Conservation (phyloP, 2,329 filamentous ascomycete genomes). For the Aspergillus fumigatiaffinis region DNA sequence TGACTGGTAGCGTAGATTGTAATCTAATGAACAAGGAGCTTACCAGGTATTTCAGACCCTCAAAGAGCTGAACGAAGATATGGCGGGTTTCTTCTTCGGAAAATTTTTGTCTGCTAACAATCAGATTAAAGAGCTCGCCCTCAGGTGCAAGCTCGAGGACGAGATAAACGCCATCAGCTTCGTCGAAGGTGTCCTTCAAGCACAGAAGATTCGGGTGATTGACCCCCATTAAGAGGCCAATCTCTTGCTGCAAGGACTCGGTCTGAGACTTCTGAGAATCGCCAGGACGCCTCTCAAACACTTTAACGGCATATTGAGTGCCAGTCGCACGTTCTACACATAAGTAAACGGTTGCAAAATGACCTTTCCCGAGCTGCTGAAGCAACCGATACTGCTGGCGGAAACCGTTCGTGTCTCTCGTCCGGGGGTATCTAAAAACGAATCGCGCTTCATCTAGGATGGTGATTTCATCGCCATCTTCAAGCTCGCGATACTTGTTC, state of each 20-base stretch:
- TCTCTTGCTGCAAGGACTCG: constrained; percentile 88
- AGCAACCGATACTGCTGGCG: constrained; percentile 79
- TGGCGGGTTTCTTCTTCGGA: constrained; percentile 79
- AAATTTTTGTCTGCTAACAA: constrained; percentile 85
- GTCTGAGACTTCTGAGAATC: constrained; percentile 78
- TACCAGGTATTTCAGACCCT: constrained; percentile 93
- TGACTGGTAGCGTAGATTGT: not conserved
- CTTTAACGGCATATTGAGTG: constrained; percentile 83
- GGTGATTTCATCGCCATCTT: constrained; percentile 86
- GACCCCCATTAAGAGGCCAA: constrained; percentile 94
- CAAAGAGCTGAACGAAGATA: constrained; percentile 85
- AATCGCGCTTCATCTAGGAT: constrained; percentile 82
- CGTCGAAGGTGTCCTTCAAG: constrained; percentile 91
- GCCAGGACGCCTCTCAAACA: constrained; percentile 83
- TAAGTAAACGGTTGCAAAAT: constrained; percentile 90
- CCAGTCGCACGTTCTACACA: constrained; percentile 84
- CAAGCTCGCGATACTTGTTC: constrained; percentile 83
- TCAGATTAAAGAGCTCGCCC: constrained; percentile 93
- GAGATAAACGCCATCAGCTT: constrained; percentile 83
- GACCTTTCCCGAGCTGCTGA: constrained; percentile 85
- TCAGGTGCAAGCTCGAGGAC: constrained; percentile 86
- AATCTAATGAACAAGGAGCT: constrained; percentile 25
- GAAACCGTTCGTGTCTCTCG: constrained; percentile 71
- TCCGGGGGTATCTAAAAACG: constrained; percentile 84
- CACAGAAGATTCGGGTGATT: constrained; percentile 91